Evolutionary conservation across 2,329 filamentous ascomycete genomes (phyloP), one percentile per base, ranked within the genome.

Genomic region (Neospermospora avenae): DNA sequence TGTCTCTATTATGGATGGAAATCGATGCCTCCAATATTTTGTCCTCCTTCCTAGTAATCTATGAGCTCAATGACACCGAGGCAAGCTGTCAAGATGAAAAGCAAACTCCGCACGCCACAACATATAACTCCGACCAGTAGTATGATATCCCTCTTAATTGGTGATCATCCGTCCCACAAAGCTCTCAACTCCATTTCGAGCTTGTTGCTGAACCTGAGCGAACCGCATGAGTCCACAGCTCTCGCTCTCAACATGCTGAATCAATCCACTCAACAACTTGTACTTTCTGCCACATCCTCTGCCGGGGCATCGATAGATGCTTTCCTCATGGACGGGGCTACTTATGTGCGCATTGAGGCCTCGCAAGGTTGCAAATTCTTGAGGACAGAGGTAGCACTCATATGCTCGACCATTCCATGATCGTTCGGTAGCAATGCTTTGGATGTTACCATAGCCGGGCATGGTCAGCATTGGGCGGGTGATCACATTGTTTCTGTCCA

Each of bases 351-450:
- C 73, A 51, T 81, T 80, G 2, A 87, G 74, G 0, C 67, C 65
- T 0, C 44, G 13, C 0, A 75, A 56, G 0, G 52, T 59, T 0
- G 25, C 55, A 62, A 84, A 87, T 0, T 67, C 28, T 10, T 72
- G 70, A 22, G 78, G 70, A 66, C 85, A 88, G 3, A 87, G 61
- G 60, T 81, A 81, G 72, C 83, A 86, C 65, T 81, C 76, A 69
- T 74, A 85, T 0, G 14, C 64, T 1, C 25, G 0, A 0, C 77
- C 77, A 55, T 85, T 84, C 69, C 73, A 83, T 0, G 80, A 71
- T 1, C 59, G 62, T 0, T 65, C 35, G 0, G 74, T 82, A 1
- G 78, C 80, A 11, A 66, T 61, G 6, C 14, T 63, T 7, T 72
- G 63, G 60, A 76, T 77, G 4, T 67, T 25, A 0, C 65, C 56